These are phyloP conservation scores for Vitis labrusca DNA, from an alignment of 164 flowering plant genomes.

Conservation along the genomic window DNA sequence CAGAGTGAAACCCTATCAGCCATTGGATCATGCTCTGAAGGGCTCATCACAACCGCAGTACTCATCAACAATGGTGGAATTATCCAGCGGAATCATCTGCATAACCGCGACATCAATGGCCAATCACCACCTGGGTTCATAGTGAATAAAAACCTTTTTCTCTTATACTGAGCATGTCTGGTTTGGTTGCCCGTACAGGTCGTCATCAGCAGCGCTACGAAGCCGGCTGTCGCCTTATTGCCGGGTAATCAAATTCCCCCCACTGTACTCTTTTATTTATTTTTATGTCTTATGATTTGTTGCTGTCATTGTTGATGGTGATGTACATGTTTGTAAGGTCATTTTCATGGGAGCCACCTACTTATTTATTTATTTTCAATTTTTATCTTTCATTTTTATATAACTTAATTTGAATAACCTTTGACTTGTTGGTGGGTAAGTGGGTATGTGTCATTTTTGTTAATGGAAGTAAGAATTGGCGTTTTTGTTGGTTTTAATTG, in stretches of 20 bases:
- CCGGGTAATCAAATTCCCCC: constrained; percentile 48
- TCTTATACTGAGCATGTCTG: constrained; percentile 42
- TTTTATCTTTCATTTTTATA: background rate
- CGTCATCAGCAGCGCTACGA: constrained; percentile 84
- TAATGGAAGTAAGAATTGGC: background rate
- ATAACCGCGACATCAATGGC: background rate
- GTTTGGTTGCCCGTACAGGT: constrained; percentile 88
- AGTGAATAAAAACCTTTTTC: background rate
- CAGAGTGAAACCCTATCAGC: background rate
- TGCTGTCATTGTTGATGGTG: too few relatives aligned
- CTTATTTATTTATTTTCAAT: too few relatives aligned
- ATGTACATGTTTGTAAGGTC: too few relatives aligned
- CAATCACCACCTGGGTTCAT: background rate
- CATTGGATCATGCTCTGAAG: background rate
- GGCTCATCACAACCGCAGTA: background rate
- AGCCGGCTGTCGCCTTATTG: constrained; percentile 78
- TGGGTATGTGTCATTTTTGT: background rate
- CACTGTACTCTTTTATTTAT: too few relatives aligned
- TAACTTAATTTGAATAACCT: too few relatives aligned
- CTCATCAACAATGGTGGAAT: constrained; percentile 1
- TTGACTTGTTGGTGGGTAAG: too few relatives aligned
- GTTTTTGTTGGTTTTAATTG: background rate
- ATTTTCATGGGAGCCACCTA: too few relatives aligned
- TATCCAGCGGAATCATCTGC: background rate
- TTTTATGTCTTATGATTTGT: too few relatives aligned